Conservation (phyloP, 2,329 filamentous ascomycete genomes). For the Clathrospora elynae region DNA sequence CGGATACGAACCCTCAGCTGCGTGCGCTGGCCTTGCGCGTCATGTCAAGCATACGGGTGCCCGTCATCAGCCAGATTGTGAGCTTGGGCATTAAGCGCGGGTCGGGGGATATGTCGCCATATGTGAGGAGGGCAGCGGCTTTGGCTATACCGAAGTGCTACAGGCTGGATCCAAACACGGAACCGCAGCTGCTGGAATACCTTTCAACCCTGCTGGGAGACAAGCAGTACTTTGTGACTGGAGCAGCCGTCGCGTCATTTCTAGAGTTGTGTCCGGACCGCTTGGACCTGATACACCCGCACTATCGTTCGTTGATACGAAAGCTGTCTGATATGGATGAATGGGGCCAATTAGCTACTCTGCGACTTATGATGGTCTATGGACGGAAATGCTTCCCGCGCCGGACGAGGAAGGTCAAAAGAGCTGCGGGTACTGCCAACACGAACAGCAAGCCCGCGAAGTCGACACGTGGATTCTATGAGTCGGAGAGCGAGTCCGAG, state of each 20-base stretch:
- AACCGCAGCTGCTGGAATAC: slow-evolving; percentile 84
- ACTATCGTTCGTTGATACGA: slow-evolving; percentile 82
- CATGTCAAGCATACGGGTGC: slow-evolving; percentile 97
- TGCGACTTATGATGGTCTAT: slow-evolving; percentile 83
- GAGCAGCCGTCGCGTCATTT: slow-evolving; percentile 87
- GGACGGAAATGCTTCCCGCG: slow-evolving; percentile 85
- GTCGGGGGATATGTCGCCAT: slow-evolving; percentile 88
- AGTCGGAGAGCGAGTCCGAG: slow-evolving; percentile 49
- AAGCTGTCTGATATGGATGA: slow-evolving; percentile 99
- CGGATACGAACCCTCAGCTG: slow-evolving; percentile 87
- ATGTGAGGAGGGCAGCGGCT: slow-evolving; percentile 90
- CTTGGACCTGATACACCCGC: slow-evolving; percentile 85
- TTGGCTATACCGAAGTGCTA: slow-evolving; percentile 96
- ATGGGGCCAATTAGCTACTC: slow-evolving; percentile 87
- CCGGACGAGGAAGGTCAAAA: slow-evolving; percentile 64
- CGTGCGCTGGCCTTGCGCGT: slow-evolving; percentile 90
- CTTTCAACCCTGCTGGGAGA: slow-evolving; percentile 79
- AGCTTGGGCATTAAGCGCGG: slow-evolving; percentile 95
- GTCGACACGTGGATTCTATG: slow-evolving; percentile 76
- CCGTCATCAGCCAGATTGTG: slow-evolving; percentile 97
- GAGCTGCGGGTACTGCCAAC: slow-evolving; percentile 49
- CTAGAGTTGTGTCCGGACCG: slow-evolving; percentile 86
- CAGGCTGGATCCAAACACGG: slow-evolving; percentile 80
- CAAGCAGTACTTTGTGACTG: slow-evolving; percentile 95
- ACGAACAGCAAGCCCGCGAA: slow-evolving; percentile 46